Evolutionary conservation across 2,329 filamentous ascomycete species (phyloP).

Genomic region (Penicillium sp.): DNA sequence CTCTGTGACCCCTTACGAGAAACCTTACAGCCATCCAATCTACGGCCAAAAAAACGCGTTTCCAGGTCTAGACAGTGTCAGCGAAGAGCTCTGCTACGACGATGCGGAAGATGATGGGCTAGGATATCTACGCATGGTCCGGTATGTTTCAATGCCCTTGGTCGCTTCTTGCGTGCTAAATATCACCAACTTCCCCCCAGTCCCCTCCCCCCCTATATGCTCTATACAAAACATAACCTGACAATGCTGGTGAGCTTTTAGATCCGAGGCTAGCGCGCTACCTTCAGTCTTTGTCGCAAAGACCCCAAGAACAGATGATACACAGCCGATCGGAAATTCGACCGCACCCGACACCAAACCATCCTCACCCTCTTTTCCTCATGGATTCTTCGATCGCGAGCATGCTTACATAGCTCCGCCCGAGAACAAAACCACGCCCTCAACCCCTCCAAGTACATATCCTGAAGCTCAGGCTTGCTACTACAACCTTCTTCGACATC

Average conservation of each 20-base stretch:
- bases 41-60: conserved; percentile 74
- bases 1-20: conserved; percentile 28
- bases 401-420: conserved; percentile 73
- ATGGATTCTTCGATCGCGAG: conserved; percentile 68
- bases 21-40: conserved; percentile 58
- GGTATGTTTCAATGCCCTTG: conserved; percentile 52
- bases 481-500: conserved; percentile 63
- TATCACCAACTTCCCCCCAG: conserved; percentile 3
- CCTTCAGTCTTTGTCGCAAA: conserved; percentile 70
- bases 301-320: conserved; percentile 33
- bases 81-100: conserved; percentile 65
- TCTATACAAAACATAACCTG: conserved; percentile 1
- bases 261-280: conserved; percentile 72
- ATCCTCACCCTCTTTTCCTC: conserved; percentile 52
- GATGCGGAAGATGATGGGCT: conserved; percentile 65
- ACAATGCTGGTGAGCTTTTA: conserved; percentile 39
- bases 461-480: conserved; percentile 64
- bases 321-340: neutral
- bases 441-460: conserved; percentile 30
- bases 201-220: neutral
- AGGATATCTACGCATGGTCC: conserved; percentile 69
- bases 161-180: conserved; percentile 22
- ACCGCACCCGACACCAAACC: neutral
- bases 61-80: conserved; percentile 56
- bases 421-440: conserved; percentile 39